These are phyloP conservation scores for Pseudocohnilembus persalinus DNA, from an alignment of 169 alveolate species.

Conservation along the genomic window DNA sequence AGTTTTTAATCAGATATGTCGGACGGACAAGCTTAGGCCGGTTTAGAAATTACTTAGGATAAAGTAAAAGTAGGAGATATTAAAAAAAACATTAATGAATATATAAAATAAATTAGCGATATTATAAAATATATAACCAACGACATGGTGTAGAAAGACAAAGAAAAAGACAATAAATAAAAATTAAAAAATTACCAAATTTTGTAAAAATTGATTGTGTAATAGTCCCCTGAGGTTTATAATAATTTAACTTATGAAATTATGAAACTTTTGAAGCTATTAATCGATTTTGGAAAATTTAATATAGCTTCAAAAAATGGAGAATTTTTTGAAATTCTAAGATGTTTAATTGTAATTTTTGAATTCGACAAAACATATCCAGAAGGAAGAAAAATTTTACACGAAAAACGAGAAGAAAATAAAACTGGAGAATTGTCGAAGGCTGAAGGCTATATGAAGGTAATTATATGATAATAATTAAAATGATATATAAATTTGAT, in stretches of 20 bases:
- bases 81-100: not conserved
- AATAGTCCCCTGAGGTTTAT: constrained; percentile 15
- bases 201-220: not conserved
- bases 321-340: constrained; percentile 26
- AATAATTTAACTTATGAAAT: constrained; percentile 44
- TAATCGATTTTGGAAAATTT: constrained; percentile 37
- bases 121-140: not conserved
- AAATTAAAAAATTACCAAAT: constrained; percentile 4
- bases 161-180: constrained; percentile 1
- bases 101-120: constrained; percentile 12
- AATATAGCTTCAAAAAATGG: constrained; percentile 9
- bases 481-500: too few species aligned
- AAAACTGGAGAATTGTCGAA: too few species aligned
- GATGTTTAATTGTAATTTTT: constrained; percentile 18
- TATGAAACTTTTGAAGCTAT: constrained; percentile 24
- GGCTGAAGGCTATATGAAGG: constrained; percentile 8
- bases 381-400: constrained; percentile 37
- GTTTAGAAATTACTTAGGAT: not conserved
- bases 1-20: not conserved
- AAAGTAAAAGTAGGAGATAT: not conserved
- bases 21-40: not conserved
- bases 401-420: constrained; percentile 37
- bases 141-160: not conserved
- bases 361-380: constrained; percentile 49
- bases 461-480: not conserved